Conservation (phyloP, 495 filamentous ascomycete genomes). For the Penicillium mononematosum region DNA sequence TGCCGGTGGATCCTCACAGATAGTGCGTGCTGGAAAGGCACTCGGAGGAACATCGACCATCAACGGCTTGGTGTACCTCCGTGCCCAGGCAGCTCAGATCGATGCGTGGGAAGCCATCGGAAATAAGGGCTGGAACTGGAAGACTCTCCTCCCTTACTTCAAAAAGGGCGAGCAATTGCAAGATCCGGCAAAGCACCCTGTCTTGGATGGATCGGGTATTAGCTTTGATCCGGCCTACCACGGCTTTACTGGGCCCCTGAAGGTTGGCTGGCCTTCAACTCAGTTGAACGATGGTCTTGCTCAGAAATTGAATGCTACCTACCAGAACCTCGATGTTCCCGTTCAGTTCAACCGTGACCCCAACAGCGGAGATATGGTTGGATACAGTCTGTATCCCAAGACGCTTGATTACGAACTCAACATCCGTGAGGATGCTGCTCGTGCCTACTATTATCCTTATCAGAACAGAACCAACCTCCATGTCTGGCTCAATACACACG, state of each 20-base stretch:
- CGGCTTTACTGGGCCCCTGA: conserved; percentile 25
- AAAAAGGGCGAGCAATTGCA: conserved; percentile 27
- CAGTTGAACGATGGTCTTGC: conserved; percentile 26
- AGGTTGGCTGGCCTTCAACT: conserved; percentile 25
- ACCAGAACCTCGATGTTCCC: conserved; percentile 20
- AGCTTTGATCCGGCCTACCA: conserved; percentile 26
- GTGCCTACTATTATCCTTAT: conserved; percentile 27
- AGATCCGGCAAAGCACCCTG: conserved; percentile 15
- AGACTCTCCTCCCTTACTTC: conserved; percentile 32
- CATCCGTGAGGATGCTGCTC: conserved; percentile 29
- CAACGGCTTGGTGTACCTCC: conserved; percentile 42
- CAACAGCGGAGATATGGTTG: conserved; percentile 27
- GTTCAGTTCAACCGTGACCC: conserved; percentile 24
- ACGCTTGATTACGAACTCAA: conserved; percentile 24
- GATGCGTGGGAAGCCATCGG: conserved; percentile 30
- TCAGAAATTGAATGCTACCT: conserved; percentile 23
- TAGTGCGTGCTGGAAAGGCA: conserved; percentile 48
- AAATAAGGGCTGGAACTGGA: conserved; percentile 36
- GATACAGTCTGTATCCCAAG: conserved; percentile 23
- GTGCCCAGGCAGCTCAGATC: conserved; percentile 28
- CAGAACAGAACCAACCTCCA: conserved; percentile 23
- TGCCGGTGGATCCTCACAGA: conserved; percentile 32
- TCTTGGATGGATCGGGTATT: conserved; percentile 23
- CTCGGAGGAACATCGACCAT: conserved; percentile 54
- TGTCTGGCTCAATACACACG: conserved; percentile 26